phyloP scores from a whole-genome alignment of 129 eudicot genomes.

The Artemisia tridentata region DNA sequence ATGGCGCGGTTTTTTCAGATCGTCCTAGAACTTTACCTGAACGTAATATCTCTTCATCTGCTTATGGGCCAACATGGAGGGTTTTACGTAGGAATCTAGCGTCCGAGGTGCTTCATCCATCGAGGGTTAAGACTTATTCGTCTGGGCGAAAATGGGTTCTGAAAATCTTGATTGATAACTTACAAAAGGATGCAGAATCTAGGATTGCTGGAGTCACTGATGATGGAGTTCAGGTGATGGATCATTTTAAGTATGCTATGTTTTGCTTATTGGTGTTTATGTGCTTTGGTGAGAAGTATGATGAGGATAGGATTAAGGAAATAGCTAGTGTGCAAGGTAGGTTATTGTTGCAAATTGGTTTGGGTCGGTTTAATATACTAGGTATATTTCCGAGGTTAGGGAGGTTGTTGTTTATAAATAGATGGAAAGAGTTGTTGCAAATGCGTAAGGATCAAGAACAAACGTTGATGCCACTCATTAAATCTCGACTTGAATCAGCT shows the following conservation, averaged over 20 bases:
- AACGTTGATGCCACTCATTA: not conserved
- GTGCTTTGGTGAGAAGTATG: conserved; percentile 14
- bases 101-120: conserved; percentile 1
- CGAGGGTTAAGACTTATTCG: not conserved
- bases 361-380: not conserved
- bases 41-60: not conserved
- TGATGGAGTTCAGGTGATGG: not conserved
- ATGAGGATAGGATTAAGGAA: not conserved
- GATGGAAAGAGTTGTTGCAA: conserved; percentile 19
- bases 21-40: not conserved
- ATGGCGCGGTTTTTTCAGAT: not conserved
- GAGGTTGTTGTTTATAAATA: not conserved
- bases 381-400: not conserved
- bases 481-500: not conserved
- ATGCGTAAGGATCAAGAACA: conserved; percentile 1
- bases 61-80: conserved; percentile 8
- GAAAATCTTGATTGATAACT: not conserved
- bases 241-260: conserved; percentile 13
- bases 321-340: not conserved
- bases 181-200: not conserved
- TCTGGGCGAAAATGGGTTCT: conserved; percentile 1
- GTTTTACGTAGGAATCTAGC: not conserved
- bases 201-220: not conserved
- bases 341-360: not conserved
- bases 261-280: conserved; percentile 11